Percentiles rank a stretch among this genome's conserved stretches.
These are phyloP conservation scores for Colletotrichum theobromicola DNA, from an alignment of 2,329 filamentous ascomycete genomes.

Conservation along the genomic window DNA sequence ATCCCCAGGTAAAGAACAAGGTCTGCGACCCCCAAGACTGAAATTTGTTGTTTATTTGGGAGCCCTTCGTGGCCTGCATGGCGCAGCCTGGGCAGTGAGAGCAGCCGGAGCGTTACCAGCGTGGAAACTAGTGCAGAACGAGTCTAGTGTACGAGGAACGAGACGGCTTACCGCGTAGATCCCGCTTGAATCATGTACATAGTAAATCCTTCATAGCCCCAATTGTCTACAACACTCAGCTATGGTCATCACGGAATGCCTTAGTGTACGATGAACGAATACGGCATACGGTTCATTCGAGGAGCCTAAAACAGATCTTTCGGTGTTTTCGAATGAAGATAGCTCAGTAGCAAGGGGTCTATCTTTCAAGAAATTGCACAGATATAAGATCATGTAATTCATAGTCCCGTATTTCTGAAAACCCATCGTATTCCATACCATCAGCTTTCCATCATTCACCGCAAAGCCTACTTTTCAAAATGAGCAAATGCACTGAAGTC, in stretches of 20 bases:
- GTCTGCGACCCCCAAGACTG: neutral
- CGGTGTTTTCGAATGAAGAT: neutral
- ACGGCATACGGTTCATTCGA: neutral
- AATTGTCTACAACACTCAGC: neutral
- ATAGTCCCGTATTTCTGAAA: rapidly evolving
- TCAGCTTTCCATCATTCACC: neutral
- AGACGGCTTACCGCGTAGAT: neutral
- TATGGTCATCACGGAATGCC: neutral
- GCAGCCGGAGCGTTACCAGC: rapidly evolving
- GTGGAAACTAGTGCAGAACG: neutral
- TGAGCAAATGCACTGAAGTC: neutral
- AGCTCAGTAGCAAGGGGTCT: neutral
- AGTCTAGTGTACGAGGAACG: neutral
- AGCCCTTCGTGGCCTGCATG: rapidly evolving
- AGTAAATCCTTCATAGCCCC: neutral
- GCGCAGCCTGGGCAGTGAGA: neutral
- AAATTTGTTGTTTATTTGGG: neutral
- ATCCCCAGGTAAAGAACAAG: rapidly evolving
- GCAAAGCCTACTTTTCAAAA: neutral
- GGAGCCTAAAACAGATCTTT: neutral
- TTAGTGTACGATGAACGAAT: neutral
- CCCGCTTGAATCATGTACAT: neutral
- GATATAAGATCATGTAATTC: neutral
- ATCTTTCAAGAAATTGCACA: neutral
- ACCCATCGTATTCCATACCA: rapidly evolving